Evolutionary conservation across 257 asterid species (phyloP).

Genomic region (Nicotiana obtusifolia): DNA sequence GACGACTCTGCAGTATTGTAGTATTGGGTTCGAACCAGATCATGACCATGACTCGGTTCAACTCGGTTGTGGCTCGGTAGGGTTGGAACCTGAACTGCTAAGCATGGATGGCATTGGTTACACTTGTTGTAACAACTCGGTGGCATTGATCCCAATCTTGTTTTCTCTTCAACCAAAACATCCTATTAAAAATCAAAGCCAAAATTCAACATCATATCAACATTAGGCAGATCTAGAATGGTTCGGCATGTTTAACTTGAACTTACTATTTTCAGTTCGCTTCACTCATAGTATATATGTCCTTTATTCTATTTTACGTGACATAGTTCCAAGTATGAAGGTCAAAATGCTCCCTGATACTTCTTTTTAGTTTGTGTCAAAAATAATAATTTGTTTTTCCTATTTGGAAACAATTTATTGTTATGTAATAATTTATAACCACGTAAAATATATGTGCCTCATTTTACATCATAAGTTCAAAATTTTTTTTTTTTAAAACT

Average conservation of each 20-base stretch:
- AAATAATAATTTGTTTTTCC: no score
- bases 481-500: no score
- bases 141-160: constrained; percentile 89
- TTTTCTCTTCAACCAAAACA: constrained; percentile 54
- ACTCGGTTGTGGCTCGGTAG: constrained; percentile 45
- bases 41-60: not conserved
- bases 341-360: no score
- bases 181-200: constrained; percentile 24
- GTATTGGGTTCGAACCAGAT: constrained; percentile 14
- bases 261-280: not conserved
- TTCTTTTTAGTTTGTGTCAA: no score
- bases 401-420: no score
- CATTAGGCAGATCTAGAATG: not conserved
- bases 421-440: no score
- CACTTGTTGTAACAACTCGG: constrained; percentile 95
- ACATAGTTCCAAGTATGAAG: no score
- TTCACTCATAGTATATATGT: not conserved
- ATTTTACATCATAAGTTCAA: no score
- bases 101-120: constrained; percentile 94
- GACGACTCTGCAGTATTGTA: not conserved
- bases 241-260: not conserved
- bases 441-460: no score
- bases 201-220: not conserved
- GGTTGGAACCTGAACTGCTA: constrained; percentile 83
- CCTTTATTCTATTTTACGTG: no score